phyloP scores from a whole-genome alignment of 2,329 filamentous ascomycete species.

The Diatrype stigma region DNA sequence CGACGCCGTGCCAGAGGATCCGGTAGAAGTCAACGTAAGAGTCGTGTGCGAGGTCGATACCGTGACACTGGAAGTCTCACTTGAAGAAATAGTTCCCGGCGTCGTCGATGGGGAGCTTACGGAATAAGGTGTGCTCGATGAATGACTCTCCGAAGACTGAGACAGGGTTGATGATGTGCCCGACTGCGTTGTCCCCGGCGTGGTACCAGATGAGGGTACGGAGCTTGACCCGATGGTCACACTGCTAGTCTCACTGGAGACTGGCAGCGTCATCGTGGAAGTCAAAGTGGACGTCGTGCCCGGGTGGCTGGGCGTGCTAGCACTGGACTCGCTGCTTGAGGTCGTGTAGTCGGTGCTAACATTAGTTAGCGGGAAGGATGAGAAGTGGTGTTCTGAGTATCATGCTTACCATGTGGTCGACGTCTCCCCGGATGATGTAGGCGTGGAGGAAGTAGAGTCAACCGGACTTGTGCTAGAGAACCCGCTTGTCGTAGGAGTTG shows the following conservation, averaged over 20 bases:
- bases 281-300: conserved; percentile 6
- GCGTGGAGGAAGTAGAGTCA: conserved; percentile 3
- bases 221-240: not conserved
- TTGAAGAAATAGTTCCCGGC: not conserved
- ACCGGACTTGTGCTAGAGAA: conserved; percentile 2
- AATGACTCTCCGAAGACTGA: not conserved
- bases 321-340: not conserved
- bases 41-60: not conserved
- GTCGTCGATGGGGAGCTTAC: not conserved
- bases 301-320: conserved; percentile 1
- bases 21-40: not conserved
- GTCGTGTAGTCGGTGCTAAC: conserved; percentile 9
- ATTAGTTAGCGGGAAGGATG: conserved; percentile 1
- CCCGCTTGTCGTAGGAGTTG: not conserved
- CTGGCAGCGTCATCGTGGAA: conserved; percentile 4
- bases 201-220: not conserved
- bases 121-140: not conserved
- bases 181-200: not conserved
- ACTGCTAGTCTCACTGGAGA: conserved; percentile 3
- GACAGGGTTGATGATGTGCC: not conserved
- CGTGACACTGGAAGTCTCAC: not conserved
- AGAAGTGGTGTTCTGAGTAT: not conserved
- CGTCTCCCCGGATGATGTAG: not conserved
- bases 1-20: conserved; percentile 3
- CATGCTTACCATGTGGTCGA: conserved; percentile 13